Evolutionary conservation across 495 filamentous ascomycete species (phyloP), one percentile per base, ranked within the genome.

Genomic region (Pseudomonodictys pantanalensis): DNA sequence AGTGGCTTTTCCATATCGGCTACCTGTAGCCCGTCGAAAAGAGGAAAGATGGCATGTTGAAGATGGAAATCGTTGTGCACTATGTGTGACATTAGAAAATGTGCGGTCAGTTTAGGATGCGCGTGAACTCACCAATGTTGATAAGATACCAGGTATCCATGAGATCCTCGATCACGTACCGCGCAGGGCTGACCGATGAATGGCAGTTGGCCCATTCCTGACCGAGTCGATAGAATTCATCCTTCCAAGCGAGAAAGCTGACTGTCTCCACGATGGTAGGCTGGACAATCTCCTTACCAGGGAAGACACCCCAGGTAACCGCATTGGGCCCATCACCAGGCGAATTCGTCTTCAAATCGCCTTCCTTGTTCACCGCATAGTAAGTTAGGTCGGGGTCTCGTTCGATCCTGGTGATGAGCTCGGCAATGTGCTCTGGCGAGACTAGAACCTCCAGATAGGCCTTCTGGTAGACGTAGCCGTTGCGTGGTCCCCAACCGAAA

Each of bases 231-330:
- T 86, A 99, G 15, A 95, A 95, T 71, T 99, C 95, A 63, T 99
- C 95, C 77, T 96, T 96, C 95, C 95, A 99, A 24, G 95, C 95
- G 52, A 99, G 73, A 82, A 99, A 99, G 74, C 89, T 93, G 73
- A 97, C 84, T 6, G 90, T 95, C 75, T 99, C 95, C 44, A 97
- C 92, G 59, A 99, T 95, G n/a, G 95, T 99, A 10, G 95, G 95
- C 71, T 99, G 95, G 42, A 99, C 91, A 68, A 99, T 97, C 73
- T 99, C 95, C 70, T 96, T 93, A 30, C 93, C 93, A 10, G 95
- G 92, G 77, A 97, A 99, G 42, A 97, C 95, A 73, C 95, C 95
- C 95, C 95, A 99, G 3, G 95, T 99, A 47, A 99, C 85, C 10
- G 95, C 95, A 67, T 97, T 99, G 23, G 95, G 95, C 12, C 88